Conservation (phyloP, 345 rosid genomes). For the Salix arbutifolia region DNA sequence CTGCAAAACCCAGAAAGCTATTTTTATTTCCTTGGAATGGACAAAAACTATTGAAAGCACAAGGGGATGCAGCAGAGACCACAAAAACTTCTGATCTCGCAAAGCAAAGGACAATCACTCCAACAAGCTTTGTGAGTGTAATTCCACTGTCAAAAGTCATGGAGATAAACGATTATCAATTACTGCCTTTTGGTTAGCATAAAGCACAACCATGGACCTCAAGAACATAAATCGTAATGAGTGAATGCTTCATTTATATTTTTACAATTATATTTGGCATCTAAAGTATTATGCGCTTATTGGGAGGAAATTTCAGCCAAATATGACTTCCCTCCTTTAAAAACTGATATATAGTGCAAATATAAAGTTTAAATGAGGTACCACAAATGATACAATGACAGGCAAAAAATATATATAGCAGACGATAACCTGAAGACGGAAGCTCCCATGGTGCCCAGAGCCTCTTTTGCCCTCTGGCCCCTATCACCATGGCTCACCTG, state of each 20-base stretch:
- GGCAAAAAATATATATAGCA: background rate
- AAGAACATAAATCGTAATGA: background rate
- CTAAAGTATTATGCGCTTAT: no score
- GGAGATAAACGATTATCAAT: background rate
- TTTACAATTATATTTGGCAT: background rate
- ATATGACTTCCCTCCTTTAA: no score
- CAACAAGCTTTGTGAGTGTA: conserved; percentile 84
- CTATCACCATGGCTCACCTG: conserved; percentile 19
- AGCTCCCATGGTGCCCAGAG: conserved; percentile 25
- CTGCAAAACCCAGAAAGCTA: conserved; percentile 37
- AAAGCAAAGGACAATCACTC: conserved; percentile 83
- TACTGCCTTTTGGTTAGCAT: background rate
- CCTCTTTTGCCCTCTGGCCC: conserved; percentile 13
- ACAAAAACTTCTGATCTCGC: conserved; percentile 88
- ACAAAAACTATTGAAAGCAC: background rate
- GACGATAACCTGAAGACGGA: conserved; percentile 23
- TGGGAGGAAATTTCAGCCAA: no score
- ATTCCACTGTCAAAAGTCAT: conserved; percentile 60
- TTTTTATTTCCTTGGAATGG: background rate
- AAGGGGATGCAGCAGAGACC: conserved; percentile 41
- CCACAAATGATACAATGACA: no score
- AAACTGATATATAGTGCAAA: background rate
- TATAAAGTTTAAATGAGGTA: background rate
- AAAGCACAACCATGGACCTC: background rate
- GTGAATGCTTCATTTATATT: background rate